Base-by-base conservation (phyloP, 352 stramenopile species). In the Phytophthora rubi region DNA sequence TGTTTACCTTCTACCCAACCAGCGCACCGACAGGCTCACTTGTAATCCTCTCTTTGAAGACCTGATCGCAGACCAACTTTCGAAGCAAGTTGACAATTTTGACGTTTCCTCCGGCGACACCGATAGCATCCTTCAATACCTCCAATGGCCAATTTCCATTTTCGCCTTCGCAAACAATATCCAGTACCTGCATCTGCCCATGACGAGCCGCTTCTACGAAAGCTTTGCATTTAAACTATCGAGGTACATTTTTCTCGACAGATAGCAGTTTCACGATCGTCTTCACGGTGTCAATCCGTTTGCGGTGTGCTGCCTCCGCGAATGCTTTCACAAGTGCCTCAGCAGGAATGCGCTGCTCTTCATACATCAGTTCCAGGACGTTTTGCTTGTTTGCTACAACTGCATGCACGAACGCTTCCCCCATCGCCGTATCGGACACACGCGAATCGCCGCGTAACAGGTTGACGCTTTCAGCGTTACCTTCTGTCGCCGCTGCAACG, bases 361-460 rank as follows among this genome's bases (percentile, higher is more conserved):
- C 55, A 28, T 44, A 53, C 55, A 62, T 4, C 21, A 15, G 9
- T 18, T 39, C 30, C 39, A 53, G 35, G 21, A 62, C 1, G 13
- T 16, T n/a, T 28, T 6, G 12, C 0, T 39, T 44, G 3, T 4
- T 6, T 7, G 16, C 6, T 30, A 16, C 12, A 26, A 53, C 39
- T 21, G 42, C 56, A n/a, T 52, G 26, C 37, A 61, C 37, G 39
- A 62, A 62, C 9, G 39, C 56, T 53, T 62, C 16, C 12, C 18
- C 42, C 8, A 62, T 28, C 9, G 42, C 18, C 5, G 16, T 44
- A 44, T 13, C 2, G 2, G 26, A 42, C 12, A 62, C 15, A 4
- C 39, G 56, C 6, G 13, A 26, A 21, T 62, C 39, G 4, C 33
- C 16, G n/a, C n/a, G 28, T 10, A 62, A 23, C 7, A 28, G 15